Evolutionary conservation across 2,329 filamentous ascomycete genomes (phyloP), one percentile per base, ranked within the genome.

Genomic region (Phialophora verrucosa): DNA sequence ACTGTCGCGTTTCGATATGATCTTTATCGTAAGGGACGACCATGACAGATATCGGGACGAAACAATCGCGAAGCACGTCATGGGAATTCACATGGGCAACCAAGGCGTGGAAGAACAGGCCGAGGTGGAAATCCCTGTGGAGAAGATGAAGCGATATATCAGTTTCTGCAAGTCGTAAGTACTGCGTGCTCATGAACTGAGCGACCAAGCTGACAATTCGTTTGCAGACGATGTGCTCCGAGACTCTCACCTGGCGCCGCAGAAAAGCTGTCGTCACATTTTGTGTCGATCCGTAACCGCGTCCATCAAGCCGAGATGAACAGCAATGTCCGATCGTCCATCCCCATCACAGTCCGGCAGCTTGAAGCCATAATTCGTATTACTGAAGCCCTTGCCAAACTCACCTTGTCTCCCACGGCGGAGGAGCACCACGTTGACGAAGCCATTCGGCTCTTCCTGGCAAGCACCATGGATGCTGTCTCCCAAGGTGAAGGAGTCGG

Each of bases 1-100:
- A 74, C 78, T 99, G 71, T 98, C 94, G 2, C 91, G 95, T 85
- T 99, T 99, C 78, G 95, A 99, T 79, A 97, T 99, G 92, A 98
- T 99, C 71, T 99, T 98, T 83, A 97, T 99, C 72, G 94, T 99
- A 69, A 92, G 91, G 73, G 95, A 99, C 77, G 93, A 96, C 69
- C 95, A 99, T 77, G 92, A 94, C 69, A 87, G 92, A 53, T 90
- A 87, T 64, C 91, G 94, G 74, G 95, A 99, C 76, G 92, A 97
- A 81, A 89, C 86, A 3, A 98, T 99, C 75, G 95, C 95, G 12
- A 94, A 90, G 76, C 95, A 99, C 86, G 94, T 99, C 75, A 97
- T 99, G 89, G 89, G 90, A 54, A 93, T 99, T 70, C 94, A 98
- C 74, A 98, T 97, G 91, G 92, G 93, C 65, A 91, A 91, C 14